A percentile compares a stretch with the other conserved stretches of the same genome.
Evolutionary conservation across 148 eudicot genomes (phyloP).

Genomic region (Chenopodium suecicum): DNA sequence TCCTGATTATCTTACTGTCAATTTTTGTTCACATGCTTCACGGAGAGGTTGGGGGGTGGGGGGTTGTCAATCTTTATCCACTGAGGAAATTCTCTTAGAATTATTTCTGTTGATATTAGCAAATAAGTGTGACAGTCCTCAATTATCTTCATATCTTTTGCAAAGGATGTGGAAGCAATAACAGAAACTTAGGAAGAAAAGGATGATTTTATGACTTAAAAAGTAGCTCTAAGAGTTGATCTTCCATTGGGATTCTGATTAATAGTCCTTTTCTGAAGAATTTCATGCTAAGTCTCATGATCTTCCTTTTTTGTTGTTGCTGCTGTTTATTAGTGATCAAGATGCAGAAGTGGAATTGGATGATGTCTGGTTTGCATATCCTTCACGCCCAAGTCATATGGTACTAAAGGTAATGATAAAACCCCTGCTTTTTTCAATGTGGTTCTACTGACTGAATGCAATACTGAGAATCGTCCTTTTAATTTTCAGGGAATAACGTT

Average conservation of each 20-base stretch:
- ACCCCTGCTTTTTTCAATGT: neutral
- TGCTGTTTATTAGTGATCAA: conserved; percentile 35
- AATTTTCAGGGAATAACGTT: conserved; percentile 68
- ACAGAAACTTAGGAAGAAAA: neutral
- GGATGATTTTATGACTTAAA: neutral
- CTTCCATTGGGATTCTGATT: no score
- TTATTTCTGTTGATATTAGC: neutral
- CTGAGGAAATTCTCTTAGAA: neutral
- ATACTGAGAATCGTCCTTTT: conserved; percentile 13
- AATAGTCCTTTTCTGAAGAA: no score
- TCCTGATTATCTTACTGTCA: neutral
- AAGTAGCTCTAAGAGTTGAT: neutral
- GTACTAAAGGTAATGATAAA: conserved; percentile 67
- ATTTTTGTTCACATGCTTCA: neutral
- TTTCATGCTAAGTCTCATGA: no score
- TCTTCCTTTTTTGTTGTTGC: neutral
- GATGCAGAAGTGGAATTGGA: conserved; percentile 76
- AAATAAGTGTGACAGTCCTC: neutral
- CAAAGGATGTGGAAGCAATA: neutral
- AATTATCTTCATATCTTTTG: neutral
- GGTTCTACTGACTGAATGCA: neutral
- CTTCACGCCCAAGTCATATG: conserved; percentile 83
- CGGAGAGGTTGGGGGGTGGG: neutral
- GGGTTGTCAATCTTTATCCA: neutral
- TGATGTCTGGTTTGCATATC: conserved; percentile 95